phyloP scores from a whole-genome alignment of 2,329 filamentous ascomycete species.

The Aaosphaeria pasadenensis region DNA sequence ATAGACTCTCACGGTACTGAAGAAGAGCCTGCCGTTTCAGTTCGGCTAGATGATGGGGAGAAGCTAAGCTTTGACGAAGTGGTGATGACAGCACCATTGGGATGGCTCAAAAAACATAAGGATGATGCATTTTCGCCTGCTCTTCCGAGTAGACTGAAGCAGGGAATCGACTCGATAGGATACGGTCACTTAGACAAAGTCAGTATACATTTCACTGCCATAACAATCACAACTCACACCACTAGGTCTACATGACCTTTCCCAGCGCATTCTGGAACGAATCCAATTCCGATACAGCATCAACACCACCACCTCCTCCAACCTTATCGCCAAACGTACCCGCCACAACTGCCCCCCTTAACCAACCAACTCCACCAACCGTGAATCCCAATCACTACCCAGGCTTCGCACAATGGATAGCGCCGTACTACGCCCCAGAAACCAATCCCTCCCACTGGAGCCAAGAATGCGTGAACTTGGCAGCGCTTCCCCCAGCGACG shows the following conservation, averaged over 20 bases:
- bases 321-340: slow-evolving; percentile 27
- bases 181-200: slow-evolving; percentile 73
- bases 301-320: neutral
- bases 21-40: slow-evolving; percentile 19
- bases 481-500: slow-evolving; percentile 55
- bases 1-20: slow-evolving; percentile 25
- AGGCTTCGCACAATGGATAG: slow-evolving; percentile 74
- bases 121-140: slow-evolving; percentile 57
- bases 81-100: slow-evolving; percentile 65
- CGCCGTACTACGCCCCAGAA: slow-evolving; percentile 63
- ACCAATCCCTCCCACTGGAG: slow-evolving; percentile 66
- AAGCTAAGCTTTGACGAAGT: slow-evolving; percentile 62
- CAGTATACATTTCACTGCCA: slow-evolving; percentile 2
- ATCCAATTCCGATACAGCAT: neutral
- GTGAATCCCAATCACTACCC: slow-evolving; percentile 44
- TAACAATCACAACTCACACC: slow-evolving; percentile 3
- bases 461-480: slow-evolving; percentile 75
- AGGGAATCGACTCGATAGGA: slow-evolving; percentile 62
- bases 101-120: slow-evolving; percentile 45
- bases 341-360: slow-evolving; percentile 35
- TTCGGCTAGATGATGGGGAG: slow-evolving; percentile 48
- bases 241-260: slow-evolving; percentile 57
- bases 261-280: slow-evolving; percentile 70
- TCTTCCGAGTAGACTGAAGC: slow-evolving; percentile 55
- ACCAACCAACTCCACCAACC: slow-evolving; percentile 21